Conservation (phyloP, 1,139 yeast genomes). For the Yamadazyma atmosphaerica region DNA sequence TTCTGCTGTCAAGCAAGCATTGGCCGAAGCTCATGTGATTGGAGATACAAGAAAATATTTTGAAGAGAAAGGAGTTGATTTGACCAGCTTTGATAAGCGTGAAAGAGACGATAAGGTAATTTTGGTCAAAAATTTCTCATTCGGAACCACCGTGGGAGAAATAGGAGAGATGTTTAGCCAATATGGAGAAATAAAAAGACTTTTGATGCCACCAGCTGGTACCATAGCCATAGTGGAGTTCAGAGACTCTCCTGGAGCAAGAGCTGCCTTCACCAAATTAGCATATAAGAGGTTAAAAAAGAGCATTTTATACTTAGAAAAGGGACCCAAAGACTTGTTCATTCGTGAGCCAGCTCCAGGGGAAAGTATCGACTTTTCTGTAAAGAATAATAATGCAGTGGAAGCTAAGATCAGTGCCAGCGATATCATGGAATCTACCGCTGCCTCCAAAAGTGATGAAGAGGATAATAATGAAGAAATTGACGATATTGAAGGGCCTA, state of each 20-base stretch:
- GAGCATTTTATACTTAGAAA: slow-evolving; percentile 83
- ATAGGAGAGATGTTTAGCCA: slow-evolving; percentile 77
- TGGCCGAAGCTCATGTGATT: slow-evolving; percentile 95
- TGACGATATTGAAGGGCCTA: slow-evolving; percentile 58
- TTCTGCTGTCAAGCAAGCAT: slow-evolving; percentile 95
- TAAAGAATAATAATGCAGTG: slow-evolving; percentile 23
- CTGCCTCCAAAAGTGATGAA: slow-evolving; percentile 21
- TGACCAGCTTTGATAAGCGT: slow-evolving; percentile 65
- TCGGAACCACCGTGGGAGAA: slow-evolving; percentile 78
- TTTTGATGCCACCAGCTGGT: slow-evolving; percentile 95
- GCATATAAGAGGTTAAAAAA: slow-evolving; percentile 87
- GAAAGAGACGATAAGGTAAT: slow-evolving; percentile 83
- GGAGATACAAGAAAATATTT: slow-evolving; percentile 88
- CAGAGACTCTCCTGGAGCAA: slow-evolving; percentile 78
- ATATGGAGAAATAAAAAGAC: slow-evolving; percentile 76
- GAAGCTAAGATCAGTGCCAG: slow-evolving; percentile 32
- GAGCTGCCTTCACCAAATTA: slow-evolving; percentile 84
- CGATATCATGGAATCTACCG: slow-evolving; percentile 25
- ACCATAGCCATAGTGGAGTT: slow-evolving; percentile 95
- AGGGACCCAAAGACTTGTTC: slow-evolving; percentile 87
- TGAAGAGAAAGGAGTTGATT: slow-evolving; percentile 81
- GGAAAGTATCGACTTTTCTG: slow-evolving; percentile 25
- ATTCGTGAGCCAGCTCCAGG: slow-evolving; percentile 52
- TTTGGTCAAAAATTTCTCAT: slow-evolving; percentile 86
- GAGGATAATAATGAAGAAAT: slow-evolving; percentile 39